Percentiles rank a stretch among this genome's conserved stretches.
Evolutionary conservation across 2,329 filamentous ascomycete species (phyloP).

Genomic region (Fusarium sp.): DNA sequence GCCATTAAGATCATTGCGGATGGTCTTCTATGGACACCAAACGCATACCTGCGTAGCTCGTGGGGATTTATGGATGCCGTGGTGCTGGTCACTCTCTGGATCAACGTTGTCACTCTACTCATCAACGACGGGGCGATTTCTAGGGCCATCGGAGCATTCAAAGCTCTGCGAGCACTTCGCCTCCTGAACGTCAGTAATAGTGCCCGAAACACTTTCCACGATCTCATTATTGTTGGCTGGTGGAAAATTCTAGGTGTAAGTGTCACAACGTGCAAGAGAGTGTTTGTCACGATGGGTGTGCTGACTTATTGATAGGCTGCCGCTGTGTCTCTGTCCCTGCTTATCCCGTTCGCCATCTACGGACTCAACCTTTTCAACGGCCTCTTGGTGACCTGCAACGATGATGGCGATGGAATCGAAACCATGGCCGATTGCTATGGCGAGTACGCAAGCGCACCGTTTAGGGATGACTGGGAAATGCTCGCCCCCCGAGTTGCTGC

Average conservation of each 20-base stretch:
- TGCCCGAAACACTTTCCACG: constrained; percentile 95
- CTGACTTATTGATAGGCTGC: constrained; percentile 67
- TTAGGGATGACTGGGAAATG: constrained; percentile 79
- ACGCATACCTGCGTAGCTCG: constrained; percentile 94
- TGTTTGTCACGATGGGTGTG: background rate
- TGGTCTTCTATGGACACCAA: constrained; percentile 95
- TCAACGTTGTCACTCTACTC: constrained; percentile 89
- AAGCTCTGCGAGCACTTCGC: constrained; percentile 90
- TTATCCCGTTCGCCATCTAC: constrained; percentile 97
- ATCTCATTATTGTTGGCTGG: constrained; percentile 91
- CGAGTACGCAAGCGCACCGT: constrained; percentile 83
- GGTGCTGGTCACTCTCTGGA: constrained; percentile 93
- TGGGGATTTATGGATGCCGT: constrained; percentile 97
- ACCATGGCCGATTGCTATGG: constrained; percentile 82
- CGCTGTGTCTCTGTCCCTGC: constrained; percentile 91
- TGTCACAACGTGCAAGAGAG: constrained; percentile 26
- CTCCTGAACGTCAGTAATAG: constrained; percentile 97
- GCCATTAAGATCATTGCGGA: constrained; percentile 94
- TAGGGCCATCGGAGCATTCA: constrained; percentile 94
- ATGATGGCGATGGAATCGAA: constrained; percentile 63
- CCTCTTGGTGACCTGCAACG: constrained; percentile 82
- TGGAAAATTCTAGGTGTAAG: constrained; percentile 91
- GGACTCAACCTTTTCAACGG: constrained; percentile 94
- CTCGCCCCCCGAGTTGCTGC: constrained; percentile 83
- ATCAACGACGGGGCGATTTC: constrained; percentile 86